Percentiles rank a stretch among this genome's conserved stretches.
phyloP scores from a whole-genome alignment of 805 yeast species.

The Candida hispaniensis region DNA sequence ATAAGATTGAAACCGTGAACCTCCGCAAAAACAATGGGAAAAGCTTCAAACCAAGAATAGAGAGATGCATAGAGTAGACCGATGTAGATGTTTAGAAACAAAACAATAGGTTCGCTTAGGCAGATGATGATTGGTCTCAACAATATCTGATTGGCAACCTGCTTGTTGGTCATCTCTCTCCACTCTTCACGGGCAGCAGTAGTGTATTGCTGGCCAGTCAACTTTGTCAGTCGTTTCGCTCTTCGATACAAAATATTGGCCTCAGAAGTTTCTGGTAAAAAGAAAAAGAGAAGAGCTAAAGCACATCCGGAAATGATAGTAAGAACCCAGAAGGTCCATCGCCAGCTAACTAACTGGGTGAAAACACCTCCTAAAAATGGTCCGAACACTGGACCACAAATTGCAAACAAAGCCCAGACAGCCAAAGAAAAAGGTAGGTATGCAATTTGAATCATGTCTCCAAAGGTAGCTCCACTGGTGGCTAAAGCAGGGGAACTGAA shows the following conservation, averaged over 20 bases:
- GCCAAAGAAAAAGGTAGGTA: conserved; percentile 40
- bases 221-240: conserved; percentile 38
- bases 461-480: conserved; percentile 60
- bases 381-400: conserved; percentile 44
- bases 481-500: conserved; percentile 77
- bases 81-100: conserved; percentile 38
- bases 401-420: conserved; percentile 43
- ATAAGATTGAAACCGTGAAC: conserved; percentile 36
- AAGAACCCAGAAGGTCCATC: conserved; percentile 42
- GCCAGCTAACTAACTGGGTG: conserved; percentile 40
- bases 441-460: conserved; percentile 37
- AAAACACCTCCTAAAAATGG: conserved; percentile 47
- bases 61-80: conserved; percentile 40
- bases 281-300: conserved; percentile 30
- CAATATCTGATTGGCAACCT: conserved; percentile 17
- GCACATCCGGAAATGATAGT: conserved; percentile 31
- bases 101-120: conserved; percentile 40
- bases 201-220: conserved; percentile 39
- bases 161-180: conserved; percentile 22
- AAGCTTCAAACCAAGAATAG: conserved; percentile 47
- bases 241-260: conserved; percentile 38
- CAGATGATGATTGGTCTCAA: conserved; percentile 35
- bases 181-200: conserved; percentile 36
- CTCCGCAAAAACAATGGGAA: conserved; percentile 40
- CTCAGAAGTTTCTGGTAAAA: conserved; percentile 43